phyloP scores from a whole-genome alignment of 371 early-diverging fungal species.

The Syncephalis plumigaleata region DNA sequence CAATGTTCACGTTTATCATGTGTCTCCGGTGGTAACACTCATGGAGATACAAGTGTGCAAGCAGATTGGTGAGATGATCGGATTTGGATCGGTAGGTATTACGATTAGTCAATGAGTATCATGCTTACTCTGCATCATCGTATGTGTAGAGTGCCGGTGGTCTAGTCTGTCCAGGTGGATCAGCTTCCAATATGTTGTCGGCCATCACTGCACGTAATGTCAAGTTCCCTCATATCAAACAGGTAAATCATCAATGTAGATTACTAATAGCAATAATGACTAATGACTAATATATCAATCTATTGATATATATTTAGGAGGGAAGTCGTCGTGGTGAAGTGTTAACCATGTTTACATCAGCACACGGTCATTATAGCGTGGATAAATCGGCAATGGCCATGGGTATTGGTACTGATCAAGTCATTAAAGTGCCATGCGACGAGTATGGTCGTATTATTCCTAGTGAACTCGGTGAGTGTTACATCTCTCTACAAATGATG shows the following conservation, averaged over 20 bases:
- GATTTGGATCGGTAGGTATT: constrained; percentile 16
- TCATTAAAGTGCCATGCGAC: constrained; percentile 49
- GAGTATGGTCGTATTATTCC: constrained; percentile 43
- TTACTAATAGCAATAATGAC: neutral
- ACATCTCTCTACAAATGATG: neutral
- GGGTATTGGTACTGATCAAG: constrained; percentile 53
- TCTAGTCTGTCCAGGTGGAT: constrained; percentile 64
- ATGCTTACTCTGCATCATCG: neutral
- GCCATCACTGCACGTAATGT: constrained; percentile 60
- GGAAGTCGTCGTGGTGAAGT: constrained; percentile 3
- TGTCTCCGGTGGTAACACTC: constrained; percentile 54
- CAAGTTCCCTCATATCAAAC: constrained; percentile 41
- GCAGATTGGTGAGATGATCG: constrained; percentile 32
- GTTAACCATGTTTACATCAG: constrained; percentile 54
- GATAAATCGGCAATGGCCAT: constrained; percentile 54
- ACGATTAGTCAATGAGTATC: neutral
- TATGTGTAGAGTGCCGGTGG: constrained; percentile 30
- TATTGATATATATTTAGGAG: neutral
- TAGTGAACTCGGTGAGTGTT: neutral
- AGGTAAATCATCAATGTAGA: no score
- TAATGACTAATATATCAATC: neutral
- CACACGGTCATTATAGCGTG: constrained; percentile 62
- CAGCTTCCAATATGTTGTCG: constrained; percentile 59
- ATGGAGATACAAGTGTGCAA: constrained; percentile 50
- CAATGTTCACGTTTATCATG: constrained; percentile 67